Conservation (phyloP, 768 basidiomycete species). For the Austroboletus eburneus region DNA sequence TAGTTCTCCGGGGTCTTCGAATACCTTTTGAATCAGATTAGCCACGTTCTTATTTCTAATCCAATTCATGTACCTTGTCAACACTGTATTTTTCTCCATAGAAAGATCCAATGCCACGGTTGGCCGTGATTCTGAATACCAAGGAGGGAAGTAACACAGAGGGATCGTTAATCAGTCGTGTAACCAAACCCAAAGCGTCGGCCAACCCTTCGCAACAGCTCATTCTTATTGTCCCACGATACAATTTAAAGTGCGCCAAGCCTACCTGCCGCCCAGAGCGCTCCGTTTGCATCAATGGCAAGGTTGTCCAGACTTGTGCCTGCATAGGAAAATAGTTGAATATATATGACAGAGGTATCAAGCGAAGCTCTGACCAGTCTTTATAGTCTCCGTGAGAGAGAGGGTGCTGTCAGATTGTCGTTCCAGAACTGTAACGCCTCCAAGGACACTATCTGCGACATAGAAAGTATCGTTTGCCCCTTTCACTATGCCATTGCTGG, state of each 20-base stretch:
- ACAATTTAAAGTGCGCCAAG: not conserved
- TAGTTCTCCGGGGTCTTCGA: slow-evolving; percentile 62
- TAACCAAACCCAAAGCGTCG: slow-evolving; percentile 31
- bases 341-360: not conserved
- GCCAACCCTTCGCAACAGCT: slow-evolving; percentile 37
- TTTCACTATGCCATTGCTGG: slow-evolving; percentile 59
- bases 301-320: slow-evolving; percentile 60
- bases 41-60: not conserved
- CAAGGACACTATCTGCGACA: slow-evolving; percentile 44
- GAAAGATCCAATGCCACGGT: slow-evolving; percentile 47
- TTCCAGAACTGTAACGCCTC: slow-evolving; percentile 52
- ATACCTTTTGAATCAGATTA: slow-evolving; percentile 40
- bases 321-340: slow-evolving; percentile 18
- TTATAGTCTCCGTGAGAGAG: slow-evolving; percentile 47
- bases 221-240: slow-evolving; percentile 1
- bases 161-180: slow-evolving; percentile 42
- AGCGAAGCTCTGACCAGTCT: slow-evolving; percentile 40
- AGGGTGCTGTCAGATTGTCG: slow-evolving; percentile 56
- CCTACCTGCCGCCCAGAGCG: slow-evolving; percentile 60
- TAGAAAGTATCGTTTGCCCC: slow-evolving; percentile 62
- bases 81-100: slow-evolving; percentile 58
- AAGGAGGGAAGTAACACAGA: slow-evolving; percentile 41
- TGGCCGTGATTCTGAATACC: slow-evolving; percentile 49
- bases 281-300: slow-evolving; percentile 53
- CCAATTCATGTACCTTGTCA: slow-evolving; percentile 43